Base-by-base conservation (phyloP, 2,329 filamentous ascomycete species). In the Grosmannia clavigera region DNA sequence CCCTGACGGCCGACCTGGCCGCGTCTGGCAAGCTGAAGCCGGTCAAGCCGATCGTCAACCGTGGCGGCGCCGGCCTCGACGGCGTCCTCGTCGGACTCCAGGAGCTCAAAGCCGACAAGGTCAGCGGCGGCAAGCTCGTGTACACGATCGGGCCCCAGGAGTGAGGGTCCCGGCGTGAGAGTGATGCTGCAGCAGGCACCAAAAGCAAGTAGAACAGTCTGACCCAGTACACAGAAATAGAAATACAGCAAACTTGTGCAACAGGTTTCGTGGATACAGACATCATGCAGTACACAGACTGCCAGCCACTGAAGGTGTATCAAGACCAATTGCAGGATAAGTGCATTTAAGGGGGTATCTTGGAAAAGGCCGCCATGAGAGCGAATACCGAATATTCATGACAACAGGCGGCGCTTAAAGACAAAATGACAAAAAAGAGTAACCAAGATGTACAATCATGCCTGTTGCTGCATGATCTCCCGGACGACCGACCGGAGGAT, bases 41-140 rank as follows among this genome's bases (percentile, higher is more conserved):
- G 12, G 70, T 70, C 27, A 66, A 62, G 53, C 50, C 58, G 4
- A 64, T 64, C n/a, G 61, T 67, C 25, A 66, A 70, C 55, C 63
- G 65, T 11, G 69, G 67, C 10, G 68, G 69, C 9, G 60, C 58
- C 56, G 70, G 70, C 9, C 60, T 72, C 25, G 68, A 71, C 58
- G 69, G 70, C 2, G 67, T 70, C 38, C 22, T 70, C 56, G 63
- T 61, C 16, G 71, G 71, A 2, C n/a, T 72, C 62, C 35, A 68
- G 58, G 67, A 70, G 38, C 55, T 72, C 63, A 69, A 61, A 64
- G 62, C 63, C 29, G 66, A 66, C 16, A 68, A 67, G 67, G 68
- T 75, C 25, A 73, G 70, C 63, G 73, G 68, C 10, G 67, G 66
- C 60, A 76, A 76, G 67, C 63, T 76, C 64, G 73, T 75, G 14